A percentile compares a stretch with the other conserved stretches of the same genome.
These are phyloP conservation scores for Forsythia viridissima DNA, from an alignment of 257 asterid genomes.

Conservation along the genomic window DNA sequence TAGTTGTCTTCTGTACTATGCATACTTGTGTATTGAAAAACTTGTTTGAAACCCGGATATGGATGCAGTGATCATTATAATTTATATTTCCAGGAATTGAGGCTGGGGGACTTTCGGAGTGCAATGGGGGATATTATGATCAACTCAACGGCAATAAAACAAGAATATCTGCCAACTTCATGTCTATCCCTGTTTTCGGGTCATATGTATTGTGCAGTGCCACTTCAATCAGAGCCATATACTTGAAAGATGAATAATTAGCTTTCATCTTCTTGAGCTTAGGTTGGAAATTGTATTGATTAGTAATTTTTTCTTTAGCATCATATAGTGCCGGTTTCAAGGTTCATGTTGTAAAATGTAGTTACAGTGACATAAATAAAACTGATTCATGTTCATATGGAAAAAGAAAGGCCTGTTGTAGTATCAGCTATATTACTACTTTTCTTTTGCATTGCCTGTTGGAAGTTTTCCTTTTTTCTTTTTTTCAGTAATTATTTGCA, in stretches of 20 bases:
- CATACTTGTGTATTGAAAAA: neutral
- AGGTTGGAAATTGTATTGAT: neutral
- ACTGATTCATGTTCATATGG: neutral
- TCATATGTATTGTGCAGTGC: neutral
- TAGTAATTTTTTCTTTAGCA: neutral
- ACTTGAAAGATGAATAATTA: neutral
- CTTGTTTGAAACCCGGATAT: neutral
- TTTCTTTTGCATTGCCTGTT: neutral
- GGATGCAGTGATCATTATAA: neutral
- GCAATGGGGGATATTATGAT: neutral
- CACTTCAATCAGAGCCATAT: neutral
- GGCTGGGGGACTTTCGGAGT: neutral
- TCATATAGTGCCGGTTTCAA: neutral
- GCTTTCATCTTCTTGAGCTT: neutral
- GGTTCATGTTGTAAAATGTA: neutral
- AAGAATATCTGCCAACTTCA: neutral
- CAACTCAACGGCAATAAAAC: neutral
- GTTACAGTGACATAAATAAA: neutral
- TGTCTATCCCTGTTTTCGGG: neutral
- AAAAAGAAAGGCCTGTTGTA: neutral
- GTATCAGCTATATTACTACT: no score
- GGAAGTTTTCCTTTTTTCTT: neutral
- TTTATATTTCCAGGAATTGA: neutral
- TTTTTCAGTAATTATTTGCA: neutral
- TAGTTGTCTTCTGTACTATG: neutral